phyloP scores from a whole-genome alignment of 305 asterid genomes.

The Fraxinus floribunda region DNA sequence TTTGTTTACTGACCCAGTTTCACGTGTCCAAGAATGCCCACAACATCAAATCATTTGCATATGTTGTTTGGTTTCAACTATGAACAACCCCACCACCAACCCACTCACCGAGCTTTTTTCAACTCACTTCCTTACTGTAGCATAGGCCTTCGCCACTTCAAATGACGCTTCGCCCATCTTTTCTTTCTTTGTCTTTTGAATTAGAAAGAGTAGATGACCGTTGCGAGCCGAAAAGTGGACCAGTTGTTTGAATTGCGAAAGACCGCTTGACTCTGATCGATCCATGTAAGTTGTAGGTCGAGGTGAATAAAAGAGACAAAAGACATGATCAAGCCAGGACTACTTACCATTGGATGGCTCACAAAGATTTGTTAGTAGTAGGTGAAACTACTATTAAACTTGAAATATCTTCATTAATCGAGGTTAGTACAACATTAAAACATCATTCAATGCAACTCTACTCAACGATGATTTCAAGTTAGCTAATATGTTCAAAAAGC shows the following conservation, averaged over 20 bases:
- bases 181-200: not conserved
- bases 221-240: not conserved
- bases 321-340: not conserved
- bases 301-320: not conserved
- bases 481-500: not conserved
- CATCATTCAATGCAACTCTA: not conserved
- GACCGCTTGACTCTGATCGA: not conserved
- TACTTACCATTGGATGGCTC: not conserved
- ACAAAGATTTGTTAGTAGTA: not conserved
- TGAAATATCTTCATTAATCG: not conserved
- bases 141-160: not conserved
- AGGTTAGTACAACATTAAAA: not conserved
- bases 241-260: not conserved
- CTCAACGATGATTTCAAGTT: not conserved
- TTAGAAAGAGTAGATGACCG: not conserved
- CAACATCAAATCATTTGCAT: not conserved
- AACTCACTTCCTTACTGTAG: not conserved
- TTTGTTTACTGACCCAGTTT: not conserved
- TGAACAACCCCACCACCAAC: not conserved
- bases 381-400: not conserved
- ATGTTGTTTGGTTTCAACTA: not conserved
- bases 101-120: not conserved
- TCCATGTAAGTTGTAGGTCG: not conserved
- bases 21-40: conserved; percentile 8
- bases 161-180: not conserved